Evolutionary conservation across 768 basidiomycete species (phyloP).

Genomic region (Strobilomyces dryophilus): DNA sequence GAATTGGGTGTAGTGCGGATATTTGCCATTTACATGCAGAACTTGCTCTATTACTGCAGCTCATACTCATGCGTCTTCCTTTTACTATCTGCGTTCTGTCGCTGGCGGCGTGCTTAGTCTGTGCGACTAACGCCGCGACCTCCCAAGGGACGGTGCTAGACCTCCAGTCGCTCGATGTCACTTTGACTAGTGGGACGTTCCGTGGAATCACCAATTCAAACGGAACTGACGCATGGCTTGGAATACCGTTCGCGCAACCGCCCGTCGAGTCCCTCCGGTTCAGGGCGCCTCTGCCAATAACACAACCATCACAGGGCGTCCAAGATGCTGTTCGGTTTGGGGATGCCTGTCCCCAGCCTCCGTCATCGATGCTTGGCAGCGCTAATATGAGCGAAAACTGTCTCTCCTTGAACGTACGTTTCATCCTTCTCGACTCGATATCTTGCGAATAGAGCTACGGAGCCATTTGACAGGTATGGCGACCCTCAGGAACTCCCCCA

Average conservation of each 20-base stretch:
- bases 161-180: constrained; percentile 29
- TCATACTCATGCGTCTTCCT: neutral
- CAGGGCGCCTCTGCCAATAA: constrained; percentile 47
- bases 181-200: constrained; percentile 42
- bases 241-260: constrained; percentile 56
- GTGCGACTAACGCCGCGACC: neutral
- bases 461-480: constrained; percentile 13
- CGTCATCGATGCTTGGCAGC: constrained; percentile 29
- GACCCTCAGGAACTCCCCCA: constrained; percentile 6
- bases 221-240: constrained; percentile 54
- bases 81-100: neutral
- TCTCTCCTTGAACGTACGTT: constrained; percentile 44
- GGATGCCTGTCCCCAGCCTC: constrained; percentile 52
- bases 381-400: constrained; percentile 52
- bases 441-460: neutral
- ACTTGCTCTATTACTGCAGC: neutral
- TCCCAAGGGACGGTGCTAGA: neutral
- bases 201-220: constrained; percentile 40
- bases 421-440: neutral
- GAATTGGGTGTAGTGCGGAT: too few relatives aligned
- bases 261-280: constrained; percentile 56
- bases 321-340: constrained; percentile 47
- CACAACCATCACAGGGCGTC: constrained; percentile 26
- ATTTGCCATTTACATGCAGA: too few relatives aligned
- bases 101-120: neutral